Evolutionary conservation across 179 eudicot species (phyloP), one percentile per base, ranked within the genome.

Genomic region (Nepenthes alata): DNA sequence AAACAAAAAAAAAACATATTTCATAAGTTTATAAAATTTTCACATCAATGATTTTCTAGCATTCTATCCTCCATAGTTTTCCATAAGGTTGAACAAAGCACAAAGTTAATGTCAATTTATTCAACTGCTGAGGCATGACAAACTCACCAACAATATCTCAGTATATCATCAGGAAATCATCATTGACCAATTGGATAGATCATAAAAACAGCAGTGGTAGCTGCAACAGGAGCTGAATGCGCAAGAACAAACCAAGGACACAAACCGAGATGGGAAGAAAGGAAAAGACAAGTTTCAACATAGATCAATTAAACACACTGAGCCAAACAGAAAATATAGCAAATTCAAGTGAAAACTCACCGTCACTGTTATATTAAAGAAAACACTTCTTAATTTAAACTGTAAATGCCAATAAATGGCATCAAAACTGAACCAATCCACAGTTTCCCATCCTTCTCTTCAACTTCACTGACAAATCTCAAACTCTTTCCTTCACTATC

Each of bases 391-490:
- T 37, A 56, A 25, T 63, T 1, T 74, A 82, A 67, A 61, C 73
- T 47, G 51, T 84, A 78, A 59, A 81, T 55, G 58, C 91, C 94
- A 12, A 88, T 57, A 52, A 73, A 81, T 53, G 89, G 83, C 82
- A 75, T 67, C 74, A 83, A 39, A 59, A 78, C 85, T 2, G 96
- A 81, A 12, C 72, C 93, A 57, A 88, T 67, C 85, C 87, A 88
- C 70, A 88, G 67, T 72, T 77, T 77, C 11, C 89, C 89, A 61
- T 88, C 59, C 59, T 62, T 78, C 61, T 86, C 93, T 72, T 86
- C 89, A 11, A 66, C 86, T 69, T 88, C 97, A 69, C 97, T 90
- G 39, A 73, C 59, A 64, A 73, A 85, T 73, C 79, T 81, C 77
- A 87, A 74, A 12, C 65, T 77, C 74, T 65, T 76, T 55, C 95